phyloP scores from a whole-genome alignment of 257 asterid genomes.

The Solanum chmielewskii region DNA sequence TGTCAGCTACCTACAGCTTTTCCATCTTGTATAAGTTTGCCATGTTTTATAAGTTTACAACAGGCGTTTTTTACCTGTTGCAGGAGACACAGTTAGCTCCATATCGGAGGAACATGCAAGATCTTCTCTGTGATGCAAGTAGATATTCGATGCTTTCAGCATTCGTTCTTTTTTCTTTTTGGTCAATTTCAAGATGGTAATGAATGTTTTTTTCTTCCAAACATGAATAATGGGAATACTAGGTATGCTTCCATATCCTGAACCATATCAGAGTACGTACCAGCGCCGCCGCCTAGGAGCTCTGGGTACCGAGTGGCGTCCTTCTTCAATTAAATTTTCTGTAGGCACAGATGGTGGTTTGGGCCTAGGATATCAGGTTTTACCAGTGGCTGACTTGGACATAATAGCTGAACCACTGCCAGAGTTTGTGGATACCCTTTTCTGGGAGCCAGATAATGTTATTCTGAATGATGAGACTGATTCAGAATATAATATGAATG shows the following conservation, averaged over 20 bases:
- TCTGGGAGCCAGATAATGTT: conserved; percentile 94
- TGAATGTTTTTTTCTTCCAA: neutral
- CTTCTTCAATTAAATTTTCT: conserved; percentile 74
- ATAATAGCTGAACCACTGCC: conserved; percentile 69
- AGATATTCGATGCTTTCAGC: conserved; percentile 24
- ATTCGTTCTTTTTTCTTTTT: neutral
- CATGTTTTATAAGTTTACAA: conserved; percentile 4
- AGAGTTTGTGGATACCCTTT: conserved; percentile 69
- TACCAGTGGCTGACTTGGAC: conserved; percentile 83
- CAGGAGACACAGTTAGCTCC: conserved; percentile 94
- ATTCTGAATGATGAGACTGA: conserved; percentile 77
- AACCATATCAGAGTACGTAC: conserved; percentile 89
- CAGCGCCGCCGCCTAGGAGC: conserved; percentile 86
- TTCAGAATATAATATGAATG: conserved; percentile 71
- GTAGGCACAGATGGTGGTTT: conserved; percentile 75
- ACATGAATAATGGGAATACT: conserved; percentile 13
- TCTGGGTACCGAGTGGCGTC: conserved; percentile 89
- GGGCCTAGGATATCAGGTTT: conserved; percentile 65
- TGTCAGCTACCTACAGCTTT: neutral
- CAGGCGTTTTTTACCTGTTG: conserved; percentile 17
- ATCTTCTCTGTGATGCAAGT: conserved; percentile 90
- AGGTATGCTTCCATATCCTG: conserved; percentile 98
- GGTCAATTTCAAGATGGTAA: conserved; percentile 7
- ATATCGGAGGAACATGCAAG: conserved; percentile 70
- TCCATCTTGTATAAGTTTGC: neutral